Evolutionary conservation across 306 rosid genomes (phyloP).

Genomic region (Pterocarpus macrocarpus): DNA sequence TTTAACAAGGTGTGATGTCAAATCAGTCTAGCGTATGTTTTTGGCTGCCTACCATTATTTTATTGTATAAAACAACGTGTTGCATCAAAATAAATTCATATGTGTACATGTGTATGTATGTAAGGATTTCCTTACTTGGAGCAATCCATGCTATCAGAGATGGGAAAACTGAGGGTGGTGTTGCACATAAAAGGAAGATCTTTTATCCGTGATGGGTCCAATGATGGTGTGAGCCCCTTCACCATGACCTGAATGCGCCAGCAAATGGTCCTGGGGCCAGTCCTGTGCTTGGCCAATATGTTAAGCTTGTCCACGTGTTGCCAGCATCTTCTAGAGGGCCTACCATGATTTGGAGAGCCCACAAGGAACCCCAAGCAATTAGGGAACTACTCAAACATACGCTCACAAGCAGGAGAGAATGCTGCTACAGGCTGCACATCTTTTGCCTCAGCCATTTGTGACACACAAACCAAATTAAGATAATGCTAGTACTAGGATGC

Average conservation of each 20-base stretch:
- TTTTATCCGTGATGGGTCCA: conserved; percentile 21
- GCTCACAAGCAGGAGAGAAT: conserved; percentile 37
- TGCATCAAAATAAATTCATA: too few species aligned
- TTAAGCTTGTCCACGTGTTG: conserved; percentile 36
- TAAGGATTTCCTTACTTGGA: conserved; percentile 16
- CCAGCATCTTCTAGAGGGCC: conserved; percentile 43
- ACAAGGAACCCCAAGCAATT: conserved; percentile 47
- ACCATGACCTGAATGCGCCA: conserved; percentile 49
- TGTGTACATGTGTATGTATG: too few species aligned
- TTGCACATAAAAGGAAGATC: conserved; percentile 48
- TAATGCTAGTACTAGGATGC: conserved; percentile 4
- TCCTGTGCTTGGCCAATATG: conserved; percentile 38
- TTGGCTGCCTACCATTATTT: too few species aligned
- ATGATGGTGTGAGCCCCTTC: conserved; percentile 41
- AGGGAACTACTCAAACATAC: conserved; percentile 43
- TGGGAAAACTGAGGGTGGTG: conserved; percentile 55
- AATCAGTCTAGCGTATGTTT: too few species aligned
- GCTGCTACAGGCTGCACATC: not conserved
- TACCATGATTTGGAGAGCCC: not conserved
- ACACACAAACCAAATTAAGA: not conserved
- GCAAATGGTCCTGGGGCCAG: conserved; percentile 43
- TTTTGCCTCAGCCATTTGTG: conserved; percentile 1
- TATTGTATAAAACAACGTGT: too few species aligned
- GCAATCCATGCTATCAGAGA: conserved; percentile 57
- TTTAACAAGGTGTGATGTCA: too few species aligned